These are phyloP conservation scores for Juncus inflexus DNA, from an alignment of 176 grass and related monocot species.

Conservation along the genomic window DNA sequence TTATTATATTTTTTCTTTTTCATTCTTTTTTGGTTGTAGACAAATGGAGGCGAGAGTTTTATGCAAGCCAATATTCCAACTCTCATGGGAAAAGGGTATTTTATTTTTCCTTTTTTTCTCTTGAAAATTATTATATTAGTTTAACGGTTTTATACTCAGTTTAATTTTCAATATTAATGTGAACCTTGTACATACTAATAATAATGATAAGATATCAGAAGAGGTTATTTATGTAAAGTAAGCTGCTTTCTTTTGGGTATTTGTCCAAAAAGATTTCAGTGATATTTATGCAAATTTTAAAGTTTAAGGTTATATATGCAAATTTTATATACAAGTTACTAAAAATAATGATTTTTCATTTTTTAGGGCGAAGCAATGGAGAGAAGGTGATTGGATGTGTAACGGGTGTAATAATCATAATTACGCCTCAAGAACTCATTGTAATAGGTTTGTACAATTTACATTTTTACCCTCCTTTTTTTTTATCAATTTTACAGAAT, in stretches of 20 bases:
- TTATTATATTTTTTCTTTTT: slow-evolving; percentile 24
- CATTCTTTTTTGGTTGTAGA: slow-evolving; percentile 18
- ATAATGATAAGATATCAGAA: no score
- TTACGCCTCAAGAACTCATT: slow-evolving; percentile 85
- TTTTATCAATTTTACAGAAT: slow-evolving; percentile 5
- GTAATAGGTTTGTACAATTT: slow-evolving; percentile 67
- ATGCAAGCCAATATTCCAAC: slow-evolving; percentile 45
- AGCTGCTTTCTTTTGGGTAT: neutral
- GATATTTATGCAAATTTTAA: neutral
- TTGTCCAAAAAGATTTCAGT: neutral
- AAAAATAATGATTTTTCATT: slow-evolving; percentile 9
- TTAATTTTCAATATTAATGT: no score
- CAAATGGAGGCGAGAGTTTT: slow-evolving; percentile 25
- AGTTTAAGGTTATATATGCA: slow-evolving; percentile 5
- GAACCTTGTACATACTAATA: no score
- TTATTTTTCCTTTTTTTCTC: neutral
- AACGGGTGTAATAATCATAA: slow-evolving; percentile 96
- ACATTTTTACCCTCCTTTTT: slow-evolving; percentile 3
- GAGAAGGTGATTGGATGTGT: slow-evolving; percentile 95
- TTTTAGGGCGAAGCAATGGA: slow-evolving; percentile 86
- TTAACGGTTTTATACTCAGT: no score
- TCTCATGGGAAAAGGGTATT: slow-evolving; percentile 76
- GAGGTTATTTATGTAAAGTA: no score
- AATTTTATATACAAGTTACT: neutral
- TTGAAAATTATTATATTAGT: neutral